Evolutionary conservation across 805 yeast species (phyloP), one percentile per base, ranked within the genome.

Genomic region (Ogataea parapolymorpha): DNA sequence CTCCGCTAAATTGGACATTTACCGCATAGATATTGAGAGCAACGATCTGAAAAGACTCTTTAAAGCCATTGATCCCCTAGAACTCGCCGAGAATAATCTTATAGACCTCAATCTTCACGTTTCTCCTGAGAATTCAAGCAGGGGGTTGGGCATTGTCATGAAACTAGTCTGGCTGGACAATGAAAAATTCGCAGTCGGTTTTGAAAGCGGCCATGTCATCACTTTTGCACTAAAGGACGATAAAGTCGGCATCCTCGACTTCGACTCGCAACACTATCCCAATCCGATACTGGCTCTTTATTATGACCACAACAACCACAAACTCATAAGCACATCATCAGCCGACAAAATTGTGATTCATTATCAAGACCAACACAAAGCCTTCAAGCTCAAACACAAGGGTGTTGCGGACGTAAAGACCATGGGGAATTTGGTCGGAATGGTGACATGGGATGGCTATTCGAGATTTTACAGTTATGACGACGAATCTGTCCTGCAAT

Each of bases 121-220:
- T 11, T 45, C 43, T 2, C 43, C 50, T 8, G 53, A 49, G 20
- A 27, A 32, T 5, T 26, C 33, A 15, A 35, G 42, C 10, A 46
- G 51, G 26, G 77, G 71, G 12, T 69, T 75, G 25, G 95, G 95
- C 2, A 82, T 85, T 29, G 73, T 83, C 11, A 84, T 87, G 88
- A 72, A 69, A 33, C 50, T 82, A 3, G 45, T 54, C 1, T 72
- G 77, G 60, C 51, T 72, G 1, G 52, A 51, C 9, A 49, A 54
- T 2, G 46, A 57, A 8, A 41, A 59, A 1, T 53, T 78, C 13
- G 59, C 61, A 13, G 66, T 82, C 5, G 95, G 95, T 1, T 86
- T 74, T 54, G 95, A 86, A 56, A 80, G 85, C 13, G 95, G 95
- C 0, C 80, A 76, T 50, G 68, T 78, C 6, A 61, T 64, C 1